Evolutionary conservation across 441 rosid species (phyloP).

Genomic region (Iberis amara): DNA sequence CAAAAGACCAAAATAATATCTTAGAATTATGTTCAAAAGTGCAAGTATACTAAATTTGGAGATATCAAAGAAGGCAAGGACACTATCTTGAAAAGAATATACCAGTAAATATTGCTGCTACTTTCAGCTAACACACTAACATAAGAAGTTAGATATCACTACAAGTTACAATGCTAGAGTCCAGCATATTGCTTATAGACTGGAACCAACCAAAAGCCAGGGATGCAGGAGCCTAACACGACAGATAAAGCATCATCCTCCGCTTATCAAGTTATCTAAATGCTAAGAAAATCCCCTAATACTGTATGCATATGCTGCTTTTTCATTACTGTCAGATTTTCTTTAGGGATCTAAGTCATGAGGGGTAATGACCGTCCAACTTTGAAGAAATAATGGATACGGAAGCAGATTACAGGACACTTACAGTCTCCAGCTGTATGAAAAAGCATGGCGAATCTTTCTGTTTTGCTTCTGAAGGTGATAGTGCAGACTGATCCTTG

Average conservation of each 20-base stretch:
- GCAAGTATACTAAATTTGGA: neutral
- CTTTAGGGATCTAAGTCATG: no score
- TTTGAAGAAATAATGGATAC: neutral
- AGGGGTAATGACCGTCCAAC: neutral
- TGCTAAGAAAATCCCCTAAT: no score
- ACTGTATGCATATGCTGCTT: no score
- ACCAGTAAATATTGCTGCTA: neutral
- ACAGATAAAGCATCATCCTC: no score
- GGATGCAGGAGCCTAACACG: no score
- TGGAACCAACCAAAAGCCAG: no score
- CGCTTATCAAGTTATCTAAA: no score
- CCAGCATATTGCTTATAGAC: no score
- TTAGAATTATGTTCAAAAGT: neutral
- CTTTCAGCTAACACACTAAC: neutral
- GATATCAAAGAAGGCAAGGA: neutral
- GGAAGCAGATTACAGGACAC: conserved; percentile 25
- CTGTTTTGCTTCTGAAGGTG: conserved; percentile 74
- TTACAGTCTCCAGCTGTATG: conserved; percentile 90
- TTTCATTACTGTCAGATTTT: no score
- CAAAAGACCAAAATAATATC: neutral
- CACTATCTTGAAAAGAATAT: neutral
- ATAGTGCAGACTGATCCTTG: conserved; percentile 82
- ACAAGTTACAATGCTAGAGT: no score
- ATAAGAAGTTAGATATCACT: no score
- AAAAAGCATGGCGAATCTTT: conserved; percentile 72